phyloP scores from a whole-genome alignment of 768 basidiomycete species.

The Suillus clintonianus region DNA sequence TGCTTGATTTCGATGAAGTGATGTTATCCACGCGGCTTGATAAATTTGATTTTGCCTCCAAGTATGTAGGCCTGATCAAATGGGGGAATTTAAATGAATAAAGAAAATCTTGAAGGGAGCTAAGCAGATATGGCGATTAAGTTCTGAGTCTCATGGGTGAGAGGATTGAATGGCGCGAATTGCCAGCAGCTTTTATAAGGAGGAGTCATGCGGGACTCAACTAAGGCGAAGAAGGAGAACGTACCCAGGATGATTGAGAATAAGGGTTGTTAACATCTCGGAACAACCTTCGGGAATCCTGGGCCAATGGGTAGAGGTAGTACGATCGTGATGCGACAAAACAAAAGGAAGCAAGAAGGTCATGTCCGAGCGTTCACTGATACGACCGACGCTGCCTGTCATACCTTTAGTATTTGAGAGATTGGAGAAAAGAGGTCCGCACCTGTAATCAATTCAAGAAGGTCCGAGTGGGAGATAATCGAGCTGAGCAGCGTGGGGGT shows the following conservation, averaged over 20 bases:
- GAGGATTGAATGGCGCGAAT: constrained; percentile 10
- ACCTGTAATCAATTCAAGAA: constrained; percentile 9
- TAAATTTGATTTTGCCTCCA: neutral
- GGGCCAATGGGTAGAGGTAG: constrained; percentile 11
- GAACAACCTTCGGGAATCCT: constrained; percentile 1
- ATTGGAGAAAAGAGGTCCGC: neutral
- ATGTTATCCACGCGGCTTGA: too few species aligned
- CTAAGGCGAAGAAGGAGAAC: too few species aligned
- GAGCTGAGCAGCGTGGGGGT: neutral
- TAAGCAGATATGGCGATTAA: neutral
- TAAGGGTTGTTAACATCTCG: neutral
- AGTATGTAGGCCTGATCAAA: too few species aligned
- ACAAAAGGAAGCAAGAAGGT: constrained; percentile 11
- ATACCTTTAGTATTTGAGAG: neutral
- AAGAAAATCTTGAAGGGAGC: neutral
- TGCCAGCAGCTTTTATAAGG: constrained; percentile 8
- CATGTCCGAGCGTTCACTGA: constrained; percentile 1
- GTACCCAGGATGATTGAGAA: constrained; percentile 6
- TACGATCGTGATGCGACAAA: constrained; percentile 9
- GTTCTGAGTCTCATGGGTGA: constrained; percentile 2
- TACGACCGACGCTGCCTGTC: constrained; percentile 1
- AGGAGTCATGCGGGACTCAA: neutral
- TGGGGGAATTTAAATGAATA: neutral
- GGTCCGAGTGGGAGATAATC: constrained; percentile 6
- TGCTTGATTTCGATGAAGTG: too few species aligned